Evolutionary conservation across 768 basidiomycete species (phyloP), one percentile per base, ranked within the genome.

Genomic region (Hygrophorus pudorinus): DNA sequence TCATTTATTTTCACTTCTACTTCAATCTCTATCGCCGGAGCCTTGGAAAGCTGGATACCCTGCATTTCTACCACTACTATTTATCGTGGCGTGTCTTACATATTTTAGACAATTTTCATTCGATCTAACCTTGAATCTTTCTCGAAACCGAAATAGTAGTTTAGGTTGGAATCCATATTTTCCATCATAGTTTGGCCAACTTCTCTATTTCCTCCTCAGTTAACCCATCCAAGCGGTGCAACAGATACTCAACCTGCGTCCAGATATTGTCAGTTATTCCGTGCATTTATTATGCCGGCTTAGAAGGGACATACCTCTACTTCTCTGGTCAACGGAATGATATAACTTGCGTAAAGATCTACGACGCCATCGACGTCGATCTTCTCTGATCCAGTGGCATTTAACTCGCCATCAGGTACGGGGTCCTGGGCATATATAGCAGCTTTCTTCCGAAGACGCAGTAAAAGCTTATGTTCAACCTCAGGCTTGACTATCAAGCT

Each of bases 311-410:
- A 38, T 58, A 94, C 94, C 88, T 99, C 96, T 46, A 99, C 89
- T 58, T 96, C 91, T 62, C 94, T 97, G 1, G 96, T 99, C 51
- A 99, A 61, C 7, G 96, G 96, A 47, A 99, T 99, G 51, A 99
- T 92, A 56, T 84, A 91, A 56, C 84, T 86, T 58, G 92, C 81
- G 57, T 99, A 99, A 49, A 99, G 62, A 57, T 89, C 82, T 17
- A 96, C 85, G 12, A 99, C 90, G 33, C 85, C 82, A 51, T 92
- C 89, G 0, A 92, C 84, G 48, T 96, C 92, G 48, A 99, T 87
- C 69, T 92, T 93, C 4, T 70, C 57, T 35, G 61, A 51, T 9
- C 74, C 76, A 28, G 58, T 56, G 5, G 41, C 35, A 28, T 51
- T 55, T 4, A 52, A 39, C 28, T 68, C 69, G 11, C 80, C 82